phyloP scores from a whole-genome alignment of 1,139 yeast genomes.

The Pichia sp. region DNA sequence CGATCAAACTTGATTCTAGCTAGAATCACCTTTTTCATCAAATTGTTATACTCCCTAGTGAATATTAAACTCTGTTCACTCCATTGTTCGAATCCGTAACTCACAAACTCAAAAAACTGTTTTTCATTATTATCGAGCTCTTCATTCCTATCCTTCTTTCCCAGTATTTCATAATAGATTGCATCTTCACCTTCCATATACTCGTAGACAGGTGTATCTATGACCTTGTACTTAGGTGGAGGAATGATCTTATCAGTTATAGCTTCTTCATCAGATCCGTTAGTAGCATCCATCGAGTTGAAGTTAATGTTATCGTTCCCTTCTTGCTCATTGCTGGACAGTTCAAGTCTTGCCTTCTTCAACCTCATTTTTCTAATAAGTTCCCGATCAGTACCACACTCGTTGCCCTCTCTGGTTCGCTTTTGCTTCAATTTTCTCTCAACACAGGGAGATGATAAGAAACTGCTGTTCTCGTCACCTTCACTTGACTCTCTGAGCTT shows the following conservation, averaged over 20 bases:
- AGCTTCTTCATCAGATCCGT: slow-evolving; percentile 6
- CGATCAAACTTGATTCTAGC: slow-evolving; percentile 34
- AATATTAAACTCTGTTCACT: slow-evolving; percentile 28
- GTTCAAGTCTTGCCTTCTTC: background rate
- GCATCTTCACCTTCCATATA: slow-evolving; percentile 14
- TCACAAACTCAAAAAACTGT: slow-evolving; percentile 22
- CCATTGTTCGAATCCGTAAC: slow-evolving; percentile 32
- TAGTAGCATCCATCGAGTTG: slow-evolving; percentile 8
- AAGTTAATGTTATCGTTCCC: slow-evolving; percentile 1
- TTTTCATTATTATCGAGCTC: slow-evolving; percentile 13
- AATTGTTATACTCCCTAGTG: slow-evolving; percentile 26
- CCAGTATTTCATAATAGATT: slow-evolving; percentile 11
- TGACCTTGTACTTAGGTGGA: slow-evolving; percentile 11
- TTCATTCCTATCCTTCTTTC: slow-evolving; percentile 7
- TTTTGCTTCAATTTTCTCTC: slow-evolving; percentile 5
- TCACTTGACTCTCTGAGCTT: slow-evolving; percentile 6
- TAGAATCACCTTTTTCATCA: slow-evolving; percentile 29
- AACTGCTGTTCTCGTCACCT: slow-evolving; percentile 3
- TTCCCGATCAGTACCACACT: background rate
- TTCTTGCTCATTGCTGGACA: background rate
- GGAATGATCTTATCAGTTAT: slow-evolving; percentile 5
- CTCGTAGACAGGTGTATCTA: slow-evolving; percentile 12
- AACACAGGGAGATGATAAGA: slow-evolving; percentile 11
- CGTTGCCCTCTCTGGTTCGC: background rate
- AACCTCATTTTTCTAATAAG: background rate